Conservation (phyloP, 208 protist species). For the Phytomonas sp. region DNA sequence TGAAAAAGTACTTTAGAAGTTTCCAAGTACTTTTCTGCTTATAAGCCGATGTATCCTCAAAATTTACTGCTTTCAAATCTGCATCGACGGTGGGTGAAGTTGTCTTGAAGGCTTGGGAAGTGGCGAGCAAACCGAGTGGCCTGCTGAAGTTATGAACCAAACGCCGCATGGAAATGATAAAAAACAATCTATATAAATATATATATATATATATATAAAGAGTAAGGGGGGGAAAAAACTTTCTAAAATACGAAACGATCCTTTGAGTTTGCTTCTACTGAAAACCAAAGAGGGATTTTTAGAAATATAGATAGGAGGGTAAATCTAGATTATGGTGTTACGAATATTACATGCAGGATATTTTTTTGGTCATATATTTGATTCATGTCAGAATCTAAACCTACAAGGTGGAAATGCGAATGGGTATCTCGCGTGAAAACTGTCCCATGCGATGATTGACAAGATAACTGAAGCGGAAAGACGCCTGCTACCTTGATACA, state of each 20-base stretch:
- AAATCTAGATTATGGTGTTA: not conserved
- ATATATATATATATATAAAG: constrained; percentile 6
- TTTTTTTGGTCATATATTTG: not conserved
- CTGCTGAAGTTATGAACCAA: constrained; percentile 1
- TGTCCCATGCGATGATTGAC: not conserved
- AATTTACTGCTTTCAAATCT: constrained; percentile 26
- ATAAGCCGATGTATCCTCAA: constrained; percentile 59
- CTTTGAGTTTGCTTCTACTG: not conserved
- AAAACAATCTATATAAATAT: not conserved
- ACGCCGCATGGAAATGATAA: not conserved
- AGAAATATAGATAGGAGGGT: not conserved
- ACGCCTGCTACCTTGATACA: not conserved
- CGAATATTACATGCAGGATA: not conserved
- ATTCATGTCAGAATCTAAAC: not conserved
- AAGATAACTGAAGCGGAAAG: not conserved
- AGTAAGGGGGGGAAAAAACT: constrained; percentile 1
- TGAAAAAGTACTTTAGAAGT: constrained; percentile 62
- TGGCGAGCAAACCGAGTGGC: not conserved
- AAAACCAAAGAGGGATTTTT: not conserved
- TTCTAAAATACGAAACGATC: not conserved
- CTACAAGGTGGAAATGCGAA: not conserved
- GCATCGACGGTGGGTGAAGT: constrained; percentile 1
- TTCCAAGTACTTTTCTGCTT: constrained; percentile 52
- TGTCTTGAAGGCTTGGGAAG: constrained; percentile 8
- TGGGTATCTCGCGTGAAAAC: not conserved